phyloP scores from a whole-genome alignment of 2,329 filamentous ascomycete genomes.

The Pseudogymnoascus sp. region DNA sequence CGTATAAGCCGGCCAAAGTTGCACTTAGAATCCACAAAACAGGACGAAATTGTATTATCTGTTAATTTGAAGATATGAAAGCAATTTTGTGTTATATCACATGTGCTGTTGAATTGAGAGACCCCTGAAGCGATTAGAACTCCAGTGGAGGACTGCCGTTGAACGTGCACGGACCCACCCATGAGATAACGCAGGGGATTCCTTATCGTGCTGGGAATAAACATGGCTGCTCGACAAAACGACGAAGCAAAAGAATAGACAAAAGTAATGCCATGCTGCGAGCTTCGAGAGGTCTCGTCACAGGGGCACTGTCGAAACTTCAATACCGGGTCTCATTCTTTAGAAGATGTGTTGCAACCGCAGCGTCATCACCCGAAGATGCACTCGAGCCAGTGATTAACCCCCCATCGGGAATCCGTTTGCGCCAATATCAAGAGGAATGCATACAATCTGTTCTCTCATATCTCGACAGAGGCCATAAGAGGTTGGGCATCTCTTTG shows the following conservation, averaged over 20 bases:
- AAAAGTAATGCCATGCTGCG: slow-evolving; percentile 3
- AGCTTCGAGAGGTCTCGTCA: background rate
- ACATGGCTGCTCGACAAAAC: background rate
- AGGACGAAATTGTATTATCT: background rate
- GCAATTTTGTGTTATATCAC: background rate
- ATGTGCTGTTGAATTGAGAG: background rate
- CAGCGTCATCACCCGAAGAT: background rate
- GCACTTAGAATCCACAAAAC: too few species aligned
- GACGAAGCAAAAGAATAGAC: background rate
- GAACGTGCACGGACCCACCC: background rate
- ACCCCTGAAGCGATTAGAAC: too few species aligned
- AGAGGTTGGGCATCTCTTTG: slow-evolving; percentile 73
- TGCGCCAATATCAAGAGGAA: slow-evolving; percentile 84
- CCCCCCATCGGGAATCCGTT: slow-evolving; percentile 36
- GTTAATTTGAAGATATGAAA: background rate
- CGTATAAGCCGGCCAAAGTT: too few species aligned
- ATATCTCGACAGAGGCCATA: slow-evolving; percentile 62
- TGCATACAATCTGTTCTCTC: slow-evolving; percentile 74
- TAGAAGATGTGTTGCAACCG: slow-evolving; percentile 4
- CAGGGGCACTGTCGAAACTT: background rate
- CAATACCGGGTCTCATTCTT: background rate
- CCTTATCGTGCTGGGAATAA: background rate
- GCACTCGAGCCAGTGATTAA: slow-evolving; percentile 3
- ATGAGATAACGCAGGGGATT: background rate
- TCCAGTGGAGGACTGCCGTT: background rate